These are phyloP conservation scores for Dioscorea cayenensis DNA, from an alignment of 116 monocot genomes.

Conservation along the genomic window DNA sequence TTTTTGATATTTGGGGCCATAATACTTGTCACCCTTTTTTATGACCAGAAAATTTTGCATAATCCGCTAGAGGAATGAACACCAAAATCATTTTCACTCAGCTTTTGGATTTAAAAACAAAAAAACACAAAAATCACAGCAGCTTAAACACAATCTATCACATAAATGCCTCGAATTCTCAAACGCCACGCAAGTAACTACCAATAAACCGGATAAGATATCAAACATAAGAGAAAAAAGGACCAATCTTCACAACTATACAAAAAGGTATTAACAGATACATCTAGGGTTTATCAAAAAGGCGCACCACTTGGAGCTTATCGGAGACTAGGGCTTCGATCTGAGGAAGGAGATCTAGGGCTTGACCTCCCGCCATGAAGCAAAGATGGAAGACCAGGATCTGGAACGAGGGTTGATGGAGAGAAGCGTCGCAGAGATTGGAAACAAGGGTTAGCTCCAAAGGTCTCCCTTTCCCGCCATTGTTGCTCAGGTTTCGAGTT, in stretches of 20 bases:
- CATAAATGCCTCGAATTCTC: neutral
- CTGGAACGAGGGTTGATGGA: neutral
- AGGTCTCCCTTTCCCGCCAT: neutral
- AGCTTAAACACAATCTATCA: neutral
- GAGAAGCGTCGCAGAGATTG: neutral
- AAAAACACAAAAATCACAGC: neutral
- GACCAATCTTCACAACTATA: neutral
- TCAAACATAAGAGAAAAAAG: neutral
- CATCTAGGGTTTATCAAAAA: neutral
- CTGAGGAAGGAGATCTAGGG: slow-evolving; percentile 27
- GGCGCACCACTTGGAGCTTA: slow-evolving; percentile 42
- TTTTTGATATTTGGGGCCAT: no score
- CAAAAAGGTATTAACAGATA: neutral
- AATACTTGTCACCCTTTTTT: no score
- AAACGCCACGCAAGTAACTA: neutral
- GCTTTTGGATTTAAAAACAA: no score
- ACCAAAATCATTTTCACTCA: neutral
- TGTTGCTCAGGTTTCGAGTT: no score
- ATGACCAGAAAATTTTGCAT: no score
- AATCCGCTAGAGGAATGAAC: neutral
- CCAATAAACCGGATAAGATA: neutral
- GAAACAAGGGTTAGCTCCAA: neutral
- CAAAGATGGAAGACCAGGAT: neutral
- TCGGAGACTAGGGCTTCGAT: slow-evolving; percentile 41
- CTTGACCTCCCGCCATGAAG: slow-evolving; percentile 22